Conservation (phyloP, 2,329 filamentous ascomycete genomes). For the Trichoderma semiorbis region DNA sequence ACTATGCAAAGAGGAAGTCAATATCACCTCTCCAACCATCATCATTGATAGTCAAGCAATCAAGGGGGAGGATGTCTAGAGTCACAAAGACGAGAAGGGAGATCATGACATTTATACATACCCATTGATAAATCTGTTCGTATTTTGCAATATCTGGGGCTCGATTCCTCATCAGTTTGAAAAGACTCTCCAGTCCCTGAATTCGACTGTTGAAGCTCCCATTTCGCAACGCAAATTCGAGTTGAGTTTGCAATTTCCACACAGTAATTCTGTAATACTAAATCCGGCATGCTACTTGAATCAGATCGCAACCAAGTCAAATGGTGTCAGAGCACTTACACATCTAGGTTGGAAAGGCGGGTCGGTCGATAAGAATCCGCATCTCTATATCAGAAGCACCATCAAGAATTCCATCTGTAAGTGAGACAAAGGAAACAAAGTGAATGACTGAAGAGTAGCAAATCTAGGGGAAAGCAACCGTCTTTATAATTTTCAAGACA, state of each 20-base stretch:
- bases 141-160: neutral
- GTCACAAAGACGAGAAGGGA: neutral
- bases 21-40: neutral
- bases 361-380: neutral
- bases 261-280: neutral
- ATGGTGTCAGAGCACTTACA: neutral
- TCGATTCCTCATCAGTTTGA: no score
- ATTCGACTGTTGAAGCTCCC: no score
- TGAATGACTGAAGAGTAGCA: neutral
- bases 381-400: neutral
- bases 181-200: no score
- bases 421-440: neutral
- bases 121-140: neutral
- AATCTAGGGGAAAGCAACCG: neutral
- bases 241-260: neutral
- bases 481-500: neutral
- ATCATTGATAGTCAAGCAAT: neutral
- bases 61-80: rapidly evolving
- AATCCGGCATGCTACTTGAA: neutral
- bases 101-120: neutral
- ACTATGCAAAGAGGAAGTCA: neutral
- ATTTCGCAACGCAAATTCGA: neutral
- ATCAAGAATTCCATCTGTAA: neutral
- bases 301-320: neutral
- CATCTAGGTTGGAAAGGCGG: rapidly evolving